Conservation (phyloP, 495 filamentous ascomycete genomes). For the Penicillium canescens region DNA sequence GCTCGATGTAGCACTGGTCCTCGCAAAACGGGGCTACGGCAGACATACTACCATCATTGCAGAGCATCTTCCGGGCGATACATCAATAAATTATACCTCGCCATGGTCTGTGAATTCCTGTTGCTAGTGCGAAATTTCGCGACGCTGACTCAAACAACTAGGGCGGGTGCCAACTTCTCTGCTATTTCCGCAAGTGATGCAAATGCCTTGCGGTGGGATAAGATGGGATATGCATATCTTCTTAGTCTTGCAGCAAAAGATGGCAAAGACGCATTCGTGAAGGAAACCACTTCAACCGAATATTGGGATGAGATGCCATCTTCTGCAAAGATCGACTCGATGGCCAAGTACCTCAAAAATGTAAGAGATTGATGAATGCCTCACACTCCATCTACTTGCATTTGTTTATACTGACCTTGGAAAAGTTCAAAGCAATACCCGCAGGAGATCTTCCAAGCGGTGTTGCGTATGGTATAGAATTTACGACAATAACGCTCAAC, state of each 20-base stretch:
- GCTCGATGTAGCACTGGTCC: conserved; percentile 32
- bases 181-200: conserved; percentile 31
- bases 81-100: conserved; percentile 28
- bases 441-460: conserved; percentile 20
- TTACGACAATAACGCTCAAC: conserved; percentile 32
- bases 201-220: conserved; percentile 33
- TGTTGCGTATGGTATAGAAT: conserved; percentile 26
- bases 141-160: neutral
- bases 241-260: conserved; percentile 20
- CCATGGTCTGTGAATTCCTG: conserved; percentile 26
- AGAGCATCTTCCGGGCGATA: conserved; percentile 34
- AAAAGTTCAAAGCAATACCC: conserved; percentile 11
- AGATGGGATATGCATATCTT: conserved; percentile 27
- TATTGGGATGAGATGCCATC: conserved; percentile 33
- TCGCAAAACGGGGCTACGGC: conserved; percentile 28
- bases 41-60: conserved; percentile 27
- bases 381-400: neutral
- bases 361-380: conserved; percentile 8
- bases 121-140: no score
- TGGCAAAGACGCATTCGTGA: conserved; percentile 24
- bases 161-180: conserved; percentile 38
- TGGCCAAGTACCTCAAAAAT: conserved; percentile 31
- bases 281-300: conserved; percentile 22
- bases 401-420: neutral
- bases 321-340: conserved; percentile 25